Base-by-base conservation (phyloP, 1,139 yeast species). In the Trichomonascaceae sp. region DNA sequence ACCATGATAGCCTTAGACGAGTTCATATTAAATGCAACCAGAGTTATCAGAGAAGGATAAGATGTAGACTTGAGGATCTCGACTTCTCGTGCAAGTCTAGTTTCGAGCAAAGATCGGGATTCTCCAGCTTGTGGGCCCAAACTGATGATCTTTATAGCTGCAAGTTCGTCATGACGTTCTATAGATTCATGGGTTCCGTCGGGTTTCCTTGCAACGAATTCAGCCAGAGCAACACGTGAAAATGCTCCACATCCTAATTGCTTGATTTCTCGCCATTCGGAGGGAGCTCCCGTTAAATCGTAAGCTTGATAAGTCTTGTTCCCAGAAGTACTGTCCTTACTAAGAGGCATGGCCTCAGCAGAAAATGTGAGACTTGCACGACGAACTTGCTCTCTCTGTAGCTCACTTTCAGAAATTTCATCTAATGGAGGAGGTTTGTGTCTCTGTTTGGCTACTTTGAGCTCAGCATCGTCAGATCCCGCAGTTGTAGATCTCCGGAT, bases 81-180 rank as follows among this genome's bases (percentile, higher is more conserved):
- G 44, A 91, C 69, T 66, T 93, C 99, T 58, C 98, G 77, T 39
- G 78, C 75, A 49, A 91, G 73, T 17, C 91, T 87, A 55, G 83
- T 81, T 63, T 85, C 88, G 57, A 88, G 71, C 47, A 86, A 71
- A 8, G 77, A 72, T n/a, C 77, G 69, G 1, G 78, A 72, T 1
- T 63, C 63, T 17, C 66, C 65, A 8, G 64, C 65, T 2, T 66
- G 60, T 5, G 61, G 51, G 15, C 57, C 59, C 20, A 58, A 52
- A 13, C 52, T 55, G n/a, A 58, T 57, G 12, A 58, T 52, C 32
- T 58, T 57, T 38, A 74, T 67, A 3, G 78, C 78, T 8, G 70
- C 75, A 13, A 61, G 60, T 20, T 60, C 57, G 75, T 79, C 54
- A 74, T 68, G 19, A 81, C 83, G 47, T 69, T 55, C 57, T 5